These are phyloP conservation scores for Asterophora lycoperdoides DNA, from an alignment of 768 basidiomycete species.

Conservation along the genomic window DNA sequence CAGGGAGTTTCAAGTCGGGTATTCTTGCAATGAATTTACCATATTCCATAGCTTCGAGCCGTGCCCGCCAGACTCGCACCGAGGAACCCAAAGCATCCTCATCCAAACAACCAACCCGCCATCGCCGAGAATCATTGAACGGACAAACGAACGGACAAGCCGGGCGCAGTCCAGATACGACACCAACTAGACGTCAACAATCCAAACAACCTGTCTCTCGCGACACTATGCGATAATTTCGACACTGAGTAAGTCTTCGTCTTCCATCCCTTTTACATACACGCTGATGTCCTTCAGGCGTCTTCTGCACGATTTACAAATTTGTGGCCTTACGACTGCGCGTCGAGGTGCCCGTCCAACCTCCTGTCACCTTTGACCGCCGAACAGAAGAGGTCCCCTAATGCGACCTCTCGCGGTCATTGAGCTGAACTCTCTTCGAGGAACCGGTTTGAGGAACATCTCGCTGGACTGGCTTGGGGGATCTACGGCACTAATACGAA, in stretches of 20 bases:
- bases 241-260: constrained; percentile 8
- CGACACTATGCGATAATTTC: constrained; percentile 27
- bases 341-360: neutral
- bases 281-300: neutral
- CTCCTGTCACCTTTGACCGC: neutral
- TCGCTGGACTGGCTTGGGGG: neutral
- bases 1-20: constrained; percentile 9
- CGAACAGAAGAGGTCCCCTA: neutral
- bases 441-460: neutral
- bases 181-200: constrained; percentile 15
- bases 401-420: neutral
- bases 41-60: constrained; percentile 13
- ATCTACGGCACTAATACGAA: constrained; percentile 1
- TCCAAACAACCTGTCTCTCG: constrained; percentile 31
- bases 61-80: constrained; percentile 17
- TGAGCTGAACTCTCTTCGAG: neutral
- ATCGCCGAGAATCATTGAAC: constrained; percentile 13
- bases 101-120: constrained; percentile 16
- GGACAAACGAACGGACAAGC: constrained; percentile 11
- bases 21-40: neutral
- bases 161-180: constrained; percentile 1
- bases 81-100: constrained; percentile 22
- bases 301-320: neutral
- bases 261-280: neutral
- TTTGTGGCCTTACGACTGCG: neutral